Percentiles rank a stretch among this genome's conserved stretches.
phyloP scores from a whole-genome alignment of 345 rosid genomes.

The Populus nigra region DNA sequence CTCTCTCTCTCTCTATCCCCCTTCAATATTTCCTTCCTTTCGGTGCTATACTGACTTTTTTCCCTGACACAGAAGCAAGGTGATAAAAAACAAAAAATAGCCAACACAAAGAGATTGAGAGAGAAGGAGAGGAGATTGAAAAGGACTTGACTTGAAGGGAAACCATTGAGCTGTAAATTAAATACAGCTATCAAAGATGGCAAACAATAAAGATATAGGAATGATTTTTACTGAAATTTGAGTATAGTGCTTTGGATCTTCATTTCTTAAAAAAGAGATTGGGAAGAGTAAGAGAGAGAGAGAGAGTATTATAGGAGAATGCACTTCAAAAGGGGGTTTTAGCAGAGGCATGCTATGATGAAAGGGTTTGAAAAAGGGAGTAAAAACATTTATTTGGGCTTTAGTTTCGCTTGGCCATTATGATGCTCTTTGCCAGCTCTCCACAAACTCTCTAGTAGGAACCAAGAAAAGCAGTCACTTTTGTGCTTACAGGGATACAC shows the following conservation, averaged over 20 bases:
- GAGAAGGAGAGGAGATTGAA: slow-evolving; percentile 22
- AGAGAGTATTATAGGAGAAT: background rate
- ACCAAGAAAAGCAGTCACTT: slow-evolving; percentile 26
- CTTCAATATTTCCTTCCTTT: background rate
- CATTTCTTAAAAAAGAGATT: background rate
- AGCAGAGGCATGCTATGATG: slow-evolving; percentile 16
- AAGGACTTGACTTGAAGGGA: slow-evolving; percentile 54
- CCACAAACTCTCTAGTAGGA: slow-evolving; percentile 14
- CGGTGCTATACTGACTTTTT: slow-evolving; percentile 6
- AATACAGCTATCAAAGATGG: slow-evolving; percentile 30
- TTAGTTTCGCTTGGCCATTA: background rate
- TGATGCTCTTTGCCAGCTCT: slow-evolving; percentile 7
- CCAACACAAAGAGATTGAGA: background rate
- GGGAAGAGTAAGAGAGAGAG: background rate
- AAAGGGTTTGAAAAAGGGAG: slow-evolving; percentile 13
- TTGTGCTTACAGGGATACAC: slow-evolving; percentile 23
- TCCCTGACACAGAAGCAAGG: slow-evolving; percentile 1
- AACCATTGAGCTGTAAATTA: slow-evolving; percentile 34
- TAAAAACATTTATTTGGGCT: slow-evolving; percentile 2
- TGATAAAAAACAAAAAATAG: slow-evolving; percentile 27
- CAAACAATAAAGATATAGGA: slow-evolving; percentile 34
- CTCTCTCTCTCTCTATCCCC: background rate
- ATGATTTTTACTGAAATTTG: slow-evolving; percentile 23
- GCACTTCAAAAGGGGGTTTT: slow-evolving; percentile 8
- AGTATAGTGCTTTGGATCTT: slow-evolving; percentile 21